Base-by-base conservation (phyloP, 257 asterid genomes). In the Linderniella brevidens region DNA sequence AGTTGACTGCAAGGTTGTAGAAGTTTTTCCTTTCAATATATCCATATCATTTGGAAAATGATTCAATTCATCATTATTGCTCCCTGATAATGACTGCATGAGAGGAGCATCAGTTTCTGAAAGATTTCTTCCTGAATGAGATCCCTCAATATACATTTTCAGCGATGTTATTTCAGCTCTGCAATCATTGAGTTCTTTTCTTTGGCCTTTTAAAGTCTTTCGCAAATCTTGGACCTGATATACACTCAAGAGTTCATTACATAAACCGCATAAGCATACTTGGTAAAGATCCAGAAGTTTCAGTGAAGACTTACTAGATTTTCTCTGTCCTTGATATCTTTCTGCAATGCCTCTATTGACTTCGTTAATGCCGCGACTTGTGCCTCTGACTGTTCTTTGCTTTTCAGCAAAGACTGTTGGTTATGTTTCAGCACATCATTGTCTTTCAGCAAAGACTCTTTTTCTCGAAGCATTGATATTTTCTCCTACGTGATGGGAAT, bases 131-230 rank as follows among this genome's bases (percentile, higher is more conserved):
- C 74, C 83, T 43, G 88, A 69, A 44, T 59, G 82, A 65, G 80
- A 68, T 42, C 75, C 86, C 71, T 86, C 96, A 53, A 85, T 71
- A 43, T 69, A 74, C 94, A 77, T 77, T 68, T 90, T 86, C 53
- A 90, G 75, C 41, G 92, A 73, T 57, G 98, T 90, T 73, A 90
- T 77, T 76, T 90, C 98, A 60, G 94, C 94, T 70, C 96, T 75
- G 56, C 93, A 81, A 49, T 73, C 94, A 75, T 90, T 86, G 59
- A 90, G 64, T 63, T 77, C 93, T 65, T 77, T 74, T 49, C 76
- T 69, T 71, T 71, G 84, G 64, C 72, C 68, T 61, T 79, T 82
- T 58, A 81, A 29, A 57, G 78, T 68, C 67, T 68, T 82, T 77
- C 79, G 84, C 78, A 79, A 61, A 59, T 63, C 74, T 63, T 78